Evolutionary conservation across 495 filamentous ascomycete species (phyloP), one percentile per base, ranked within the genome.

Genomic region (Lichenothelia convexa): DNA sequence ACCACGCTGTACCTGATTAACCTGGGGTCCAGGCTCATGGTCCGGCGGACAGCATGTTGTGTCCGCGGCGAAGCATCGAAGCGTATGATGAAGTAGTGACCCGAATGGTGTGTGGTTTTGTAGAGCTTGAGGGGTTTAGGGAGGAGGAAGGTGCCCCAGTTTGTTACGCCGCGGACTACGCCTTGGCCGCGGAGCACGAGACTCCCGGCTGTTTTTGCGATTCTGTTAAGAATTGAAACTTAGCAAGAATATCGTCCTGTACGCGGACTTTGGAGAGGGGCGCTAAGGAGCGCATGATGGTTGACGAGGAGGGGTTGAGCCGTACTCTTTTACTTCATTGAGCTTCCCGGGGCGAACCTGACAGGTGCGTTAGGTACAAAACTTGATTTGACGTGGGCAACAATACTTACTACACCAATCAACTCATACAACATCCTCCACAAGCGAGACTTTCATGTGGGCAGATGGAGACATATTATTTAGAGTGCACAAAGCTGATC

Each of bases 1-100:
- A 95, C 85, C 24, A 81, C 68, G 23, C 73, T 72, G 48, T 84
- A 81, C 43, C 79, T 70, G 37, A 97, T 78, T 72, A 94, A 79
- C 47, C 89, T 64, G 16, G 91, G 85, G 54, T 97, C 89, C 49
- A 93, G 62, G n/a, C 70, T 65, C 46, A 95, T 60, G 15, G 78
- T 85, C 38, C 73, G 62, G 43, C 71, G 65, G 4, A 95, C 67
- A 30, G 67, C 65, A 30, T 73, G 56, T 60, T 95, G 87, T 11
- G 78, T 76, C 27, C 58, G 42, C 17, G 70, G 67, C 30, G 70
- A 71, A 21, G 75, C 50, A 55, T 97, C 89, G 61, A 91, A 97
- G 42, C 89, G 81, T 83, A 97, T 81, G 51, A 92, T 74, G 63
- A 97, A 97, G 65, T 95, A 92, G 58, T 94, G 85, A 21, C 91